A percentile compares a stretch with the other conserved stretches of the same genome.
phyloP scores from a whole-genome alignment of 2,329 filamentous ascomycete species.

The Elsinoe ampelina region DNA sequence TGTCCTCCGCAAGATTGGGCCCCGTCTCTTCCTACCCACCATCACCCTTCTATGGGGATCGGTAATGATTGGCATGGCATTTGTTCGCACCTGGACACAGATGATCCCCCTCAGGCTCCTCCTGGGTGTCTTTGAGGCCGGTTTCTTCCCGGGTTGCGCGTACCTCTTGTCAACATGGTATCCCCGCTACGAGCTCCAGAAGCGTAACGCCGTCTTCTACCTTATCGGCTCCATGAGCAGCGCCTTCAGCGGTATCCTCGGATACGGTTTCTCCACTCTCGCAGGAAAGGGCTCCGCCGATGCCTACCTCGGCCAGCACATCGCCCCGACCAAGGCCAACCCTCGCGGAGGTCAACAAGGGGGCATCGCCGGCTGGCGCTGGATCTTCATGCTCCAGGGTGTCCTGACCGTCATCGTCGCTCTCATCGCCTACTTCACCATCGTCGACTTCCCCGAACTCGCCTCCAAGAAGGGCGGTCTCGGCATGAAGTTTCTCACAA shows the following conservation, averaged over 20 bases:
- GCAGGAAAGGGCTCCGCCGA: slow-evolving; percentile 17
- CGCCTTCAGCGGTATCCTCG: slow-evolving; percentile 40
- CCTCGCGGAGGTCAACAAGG: slow-evolving; percentile 17
- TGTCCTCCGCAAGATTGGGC: slow-evolving; percentile 54
- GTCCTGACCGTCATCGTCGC: slow-evolving; percentile 34
- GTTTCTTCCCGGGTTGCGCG: slow-evolving; percentile 31
- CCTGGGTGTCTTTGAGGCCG: slow-evolving; percentile 50
- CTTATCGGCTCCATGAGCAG: slow-evolving; percentile 40
- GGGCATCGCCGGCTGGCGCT: slow-evolving; percentile 32
- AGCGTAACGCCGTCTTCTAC: slow-evolving; percentile 40
- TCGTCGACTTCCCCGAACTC: slow-evolving; percentile 35
- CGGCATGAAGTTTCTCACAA: slow-evolving; percentile 34
- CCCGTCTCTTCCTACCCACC: slow-evolving; percentile 19
- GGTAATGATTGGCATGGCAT: slow-evolving; percentile 55
- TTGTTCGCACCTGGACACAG: slow-evolving; percentile 41
- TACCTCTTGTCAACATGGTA: slow-evolving; percentile 20
- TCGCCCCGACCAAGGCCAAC: slow-evolving; percentile 24
- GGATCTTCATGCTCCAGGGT: slow-evolving; percentile 34
- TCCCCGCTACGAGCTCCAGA: slow-evolving; percentile 29
- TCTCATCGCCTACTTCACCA: slow-evolving; percentile 32
- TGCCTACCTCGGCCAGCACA: slow-evolving; percentile 24
- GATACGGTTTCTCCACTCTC: slow-evolving; percentile 29
- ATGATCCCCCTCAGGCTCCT: slow-evolving; percentile 48
- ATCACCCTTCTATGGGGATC: slow-evolving; percentile 46
- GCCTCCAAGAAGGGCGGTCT: slow-evolving; percentile 4